These are phyloP conservation scores for Pseudomassariella vexata DNA, from an alignment of 2,329 filamentous ascomycete species.

Conservation along the genomic window DNA sequence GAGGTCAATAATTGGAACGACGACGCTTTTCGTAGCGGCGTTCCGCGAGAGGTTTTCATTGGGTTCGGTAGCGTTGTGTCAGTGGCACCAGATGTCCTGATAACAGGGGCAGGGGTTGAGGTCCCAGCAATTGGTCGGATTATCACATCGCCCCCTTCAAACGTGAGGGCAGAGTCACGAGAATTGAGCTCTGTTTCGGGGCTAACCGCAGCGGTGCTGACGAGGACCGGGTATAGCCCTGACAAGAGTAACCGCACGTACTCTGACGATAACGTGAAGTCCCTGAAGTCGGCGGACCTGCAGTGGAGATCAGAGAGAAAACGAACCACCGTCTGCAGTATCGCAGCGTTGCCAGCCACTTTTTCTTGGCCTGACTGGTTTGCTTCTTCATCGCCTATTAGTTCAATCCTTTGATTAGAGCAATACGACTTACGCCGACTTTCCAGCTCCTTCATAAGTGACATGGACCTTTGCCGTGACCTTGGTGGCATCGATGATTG, in stretches of 20 bases:
- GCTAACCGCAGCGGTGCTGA: constrained; percentile 76
- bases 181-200: constrained; percentile 85
- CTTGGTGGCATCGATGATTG: constrained; percentile 20
- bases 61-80: constrained; percentile 37
- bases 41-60: constrained; percentile 38
- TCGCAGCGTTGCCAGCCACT: constrained; percentile 51
- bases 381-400: constrained; percentile 24
- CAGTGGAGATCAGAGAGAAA: constrained; percentile 75
- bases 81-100: constrained; percentile 62
- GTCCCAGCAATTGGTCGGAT: constrained; percentile 66
- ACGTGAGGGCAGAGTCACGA: constrained; percentile 71
- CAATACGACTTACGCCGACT: constrained; percentile 38
- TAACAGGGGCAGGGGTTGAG: constrained; percentile 58
- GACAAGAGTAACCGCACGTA: constrained; percentile 76
- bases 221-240: constrained; percentile 80
- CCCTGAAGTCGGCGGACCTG: constrained; percentile 72
- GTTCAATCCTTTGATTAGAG: constrained; percentile 7
- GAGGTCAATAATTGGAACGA: constrained; percentile 87
- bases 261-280: constrained; percentile 73
- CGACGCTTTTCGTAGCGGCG: constrained; percentile 70
- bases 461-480: constrained; percentile 57
- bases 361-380: constrained; percentile 39
- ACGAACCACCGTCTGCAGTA: constrained; percentile 70
- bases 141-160: constrained; percentile 80
- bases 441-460: constrained; percentile 55